Evolutionary conservation across 192 early-diverging fungal genomes (phyloP).

Genomic region (Umbelopsis isabellina): DNA sequence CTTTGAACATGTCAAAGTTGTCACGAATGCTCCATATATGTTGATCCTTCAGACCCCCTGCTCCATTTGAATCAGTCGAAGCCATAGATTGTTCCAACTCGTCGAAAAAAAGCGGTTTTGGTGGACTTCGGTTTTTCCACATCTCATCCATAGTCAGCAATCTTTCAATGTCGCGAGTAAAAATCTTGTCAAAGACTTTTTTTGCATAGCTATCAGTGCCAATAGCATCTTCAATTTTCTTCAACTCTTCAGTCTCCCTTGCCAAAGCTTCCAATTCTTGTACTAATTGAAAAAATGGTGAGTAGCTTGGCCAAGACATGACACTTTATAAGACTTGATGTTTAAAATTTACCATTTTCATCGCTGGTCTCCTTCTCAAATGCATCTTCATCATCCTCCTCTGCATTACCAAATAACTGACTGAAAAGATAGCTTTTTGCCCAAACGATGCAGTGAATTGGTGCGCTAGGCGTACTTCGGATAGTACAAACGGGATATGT

Average conservation of each 20-base stretch:
- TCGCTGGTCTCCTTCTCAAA: constrained; percentile 38
- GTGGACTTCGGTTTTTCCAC: constrained; percentile 79
- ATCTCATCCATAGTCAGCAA: constrained; percentile 85
- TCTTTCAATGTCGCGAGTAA: constrained; percentile 76
- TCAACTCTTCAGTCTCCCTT: constrained; percentile 74
- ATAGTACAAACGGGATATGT: constrained; percentile 98
- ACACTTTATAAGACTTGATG: no score
- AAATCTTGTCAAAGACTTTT: constrained; percentile 81
- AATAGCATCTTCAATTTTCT: constrained; percentile 63
- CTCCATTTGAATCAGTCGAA: constrained; percentile 21
- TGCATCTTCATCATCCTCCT: constrained; percentile 55
- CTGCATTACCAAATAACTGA: constrained; percentile 77
- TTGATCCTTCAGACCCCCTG: constrained; percentile 63
- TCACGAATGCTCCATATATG: constrained; percentile 72
- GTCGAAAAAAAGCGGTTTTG: constrained; percentile 68
- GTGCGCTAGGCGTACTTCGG: constrained; percentile 88
- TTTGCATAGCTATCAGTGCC: constrained; percentile 62
- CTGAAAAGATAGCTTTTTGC: constrained; percentile 95
- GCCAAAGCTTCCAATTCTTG: constrained; percentile 77
- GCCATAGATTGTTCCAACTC: constrained; percentile 36
- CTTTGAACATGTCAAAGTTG: constrained; percentile 68
- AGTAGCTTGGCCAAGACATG: no score
- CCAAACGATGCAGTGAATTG: constrained; percentile 99
- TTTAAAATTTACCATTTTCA: constrained; percentile 54
- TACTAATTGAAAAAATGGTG: constrained; percentile 38